Base-by-base conservation (phyloP, 208 protist species). In the Leishmania major region DNA sequence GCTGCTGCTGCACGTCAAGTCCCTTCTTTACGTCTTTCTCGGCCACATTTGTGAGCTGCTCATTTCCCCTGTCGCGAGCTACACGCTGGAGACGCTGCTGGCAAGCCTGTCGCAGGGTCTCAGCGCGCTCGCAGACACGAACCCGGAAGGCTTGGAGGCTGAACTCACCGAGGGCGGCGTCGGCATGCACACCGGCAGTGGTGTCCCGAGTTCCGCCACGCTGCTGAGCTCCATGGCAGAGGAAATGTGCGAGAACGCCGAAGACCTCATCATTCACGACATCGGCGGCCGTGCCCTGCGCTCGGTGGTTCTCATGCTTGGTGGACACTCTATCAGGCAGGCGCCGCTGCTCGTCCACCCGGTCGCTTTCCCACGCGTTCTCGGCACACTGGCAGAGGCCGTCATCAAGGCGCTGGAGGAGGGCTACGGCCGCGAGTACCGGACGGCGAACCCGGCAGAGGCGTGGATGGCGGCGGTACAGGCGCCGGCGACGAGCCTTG, bases 31-130 rank as follows among this genome's bases (percentile, higher is more conserved):
- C 81, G 86, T 96, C 47, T 91, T 98, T 53, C 85, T 98, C 1
- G 95, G 95, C 2, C 92, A 93, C 84, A 85, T 96, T 13, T 77
- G 71, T 47, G 92, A 94, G 28, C 83, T 95, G 40, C 84, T 93
- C 40, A 79, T 91, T 13, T 97, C 95, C 51, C 93, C 95, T 31
- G 94, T 96, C 17, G 95, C 95, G 17, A 97, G 95, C 90, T 96
- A 93, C 81, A 91, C 89, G 35, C 71, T 98, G 17, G 95, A 98
- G 77, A 94, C 93, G 40, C 80, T 98, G 17, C 53, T 96, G 25
- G 86, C 84, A 47, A 94, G 90, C 75, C 71, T 98, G 37, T 85
- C 87, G 31, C 92, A 92, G 78, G 92, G 84, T 10, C 87, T 98
- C 47, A 92, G 90, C 74, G 89, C 87, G 10, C 74, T 96, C 59